Conservation (phyloP, 345 rosid species). For the Moringa oleifera region DNA sequence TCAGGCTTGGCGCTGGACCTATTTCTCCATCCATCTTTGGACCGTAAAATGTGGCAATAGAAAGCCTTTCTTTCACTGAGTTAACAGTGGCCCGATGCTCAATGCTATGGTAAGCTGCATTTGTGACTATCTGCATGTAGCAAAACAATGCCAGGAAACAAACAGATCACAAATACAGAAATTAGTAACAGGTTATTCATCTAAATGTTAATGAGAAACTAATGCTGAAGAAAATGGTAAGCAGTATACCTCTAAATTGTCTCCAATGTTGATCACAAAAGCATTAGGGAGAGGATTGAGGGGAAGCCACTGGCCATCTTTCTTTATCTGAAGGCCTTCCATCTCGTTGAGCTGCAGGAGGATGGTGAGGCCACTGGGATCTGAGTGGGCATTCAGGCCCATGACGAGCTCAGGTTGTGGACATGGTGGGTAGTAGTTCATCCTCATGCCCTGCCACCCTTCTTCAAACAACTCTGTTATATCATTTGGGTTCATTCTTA, state of each 20-base stretch:
- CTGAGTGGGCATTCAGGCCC: slow-evolving; percentile 15
- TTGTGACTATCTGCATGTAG: no score
- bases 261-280: slow-evolving; percentile 12
- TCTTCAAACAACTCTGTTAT: no score
- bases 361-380: slow-evolving; percentile 13
- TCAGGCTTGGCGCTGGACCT: slow-evolving; percentile 12
- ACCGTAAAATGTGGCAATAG: slow-evolving; percentile 6
- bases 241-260: no score
- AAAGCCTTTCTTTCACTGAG: slow-evolving; percentile 8
- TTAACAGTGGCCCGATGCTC: slow-evolving; percentile 14
- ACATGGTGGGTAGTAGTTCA: no score
- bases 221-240: no score
- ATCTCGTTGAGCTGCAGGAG: slow-evolving; percentile 17
- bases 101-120: slow-evolving; percentile 7
- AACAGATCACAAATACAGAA: no score
- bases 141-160: no score
- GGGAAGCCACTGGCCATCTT: slow-evolving; percentile 16
- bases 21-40: slow-evolving; percentile 1
- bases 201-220: no score
- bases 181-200: no score
- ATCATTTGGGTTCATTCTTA: slow-evolving; percentile 17
- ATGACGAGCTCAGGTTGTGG: no score
- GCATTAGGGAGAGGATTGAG: slow-evolving; percentile 6
- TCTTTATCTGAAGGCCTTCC: no score
- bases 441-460: no score